Conservation (phyloP, 1,139 yeast genomes). For the Yamadazyma diospyri region DNA sequence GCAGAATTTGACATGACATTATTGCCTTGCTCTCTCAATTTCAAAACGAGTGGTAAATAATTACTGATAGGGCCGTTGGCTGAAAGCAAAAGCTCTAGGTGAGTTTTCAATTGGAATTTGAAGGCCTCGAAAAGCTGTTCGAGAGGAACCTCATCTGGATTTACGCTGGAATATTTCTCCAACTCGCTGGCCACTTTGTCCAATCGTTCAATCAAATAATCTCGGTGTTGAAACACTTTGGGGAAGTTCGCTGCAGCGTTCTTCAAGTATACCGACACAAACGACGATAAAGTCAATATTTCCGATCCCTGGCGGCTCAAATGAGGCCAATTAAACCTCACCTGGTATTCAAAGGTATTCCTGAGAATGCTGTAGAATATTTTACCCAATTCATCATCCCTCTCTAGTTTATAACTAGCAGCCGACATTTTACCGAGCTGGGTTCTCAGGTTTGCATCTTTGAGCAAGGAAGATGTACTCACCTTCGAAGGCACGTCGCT, state of each 20-base stretch:
- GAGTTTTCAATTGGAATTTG: constrained; percentile 9
- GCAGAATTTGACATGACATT: constrained; percentile 37
- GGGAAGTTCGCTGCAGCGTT: constrained; percentile 6
- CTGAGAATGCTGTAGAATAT: constrained; percentile 17
- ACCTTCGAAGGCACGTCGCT: constrained; percentile 11
- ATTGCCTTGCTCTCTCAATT: constrained; percentile 41
- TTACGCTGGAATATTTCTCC: constrained; percentile 6
- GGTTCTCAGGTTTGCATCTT: constrained; percentile 4
- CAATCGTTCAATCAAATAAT: constrained; percentile 8
- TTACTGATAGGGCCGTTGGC: background rate
- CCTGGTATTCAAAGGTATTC: constrained; percentile 13
- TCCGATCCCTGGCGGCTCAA: constrained; percentile 1
- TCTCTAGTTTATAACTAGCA: constrained; percentile 3
- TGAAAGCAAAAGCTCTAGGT: constrained; percentile 10
- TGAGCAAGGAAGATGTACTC: constrained; percentile 14
- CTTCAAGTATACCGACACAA: constrained; percentile 12
- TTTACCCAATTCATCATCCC: constrained; percentile 17
- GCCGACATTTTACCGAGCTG: background rate
- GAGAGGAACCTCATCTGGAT: constrained; percentile 7
- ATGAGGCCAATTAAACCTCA: constrained; percentile 5
- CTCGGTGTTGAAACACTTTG: constrained; percentile 7
- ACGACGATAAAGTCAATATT: constrained; percentile 8
- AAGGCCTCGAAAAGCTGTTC: constrained; percentile 12
- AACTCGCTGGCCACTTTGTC: constrained; percentile 10
- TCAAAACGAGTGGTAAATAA: constrained; percentile 11